phyloP scores from a whole-genome alignment of 2,329 filamentous ascomycete genomes.

The Trichophyton equinum region DNA sequence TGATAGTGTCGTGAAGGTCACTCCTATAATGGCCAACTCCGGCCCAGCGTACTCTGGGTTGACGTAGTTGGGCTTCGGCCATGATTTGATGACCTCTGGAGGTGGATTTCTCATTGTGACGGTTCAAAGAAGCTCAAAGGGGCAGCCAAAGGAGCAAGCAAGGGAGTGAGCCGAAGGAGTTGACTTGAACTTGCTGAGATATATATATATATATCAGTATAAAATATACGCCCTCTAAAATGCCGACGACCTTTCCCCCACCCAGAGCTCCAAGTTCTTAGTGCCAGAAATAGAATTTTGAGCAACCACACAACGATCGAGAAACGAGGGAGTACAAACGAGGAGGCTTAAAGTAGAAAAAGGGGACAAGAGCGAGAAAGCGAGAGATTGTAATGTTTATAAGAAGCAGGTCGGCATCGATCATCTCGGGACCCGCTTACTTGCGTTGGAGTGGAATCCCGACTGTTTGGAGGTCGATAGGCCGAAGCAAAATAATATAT shows the following conservation, averaged over 20 bases:
- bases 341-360: not conserved
- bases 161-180: not conserved
- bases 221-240: not conserved
- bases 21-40: slow-evolving; percentile 17
- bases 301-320: not conserved
- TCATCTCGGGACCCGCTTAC: not conserved
- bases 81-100: slow-evolving; percentile 13
- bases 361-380: not conserved
- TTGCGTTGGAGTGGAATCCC: not conserved
- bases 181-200: not conserved
- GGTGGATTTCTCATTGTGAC: slow-evolving; percentile 14
- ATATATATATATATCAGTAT: too few relatives aligned
- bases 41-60: slow-evolving; percentile 19
- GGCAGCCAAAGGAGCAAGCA: not conserved
- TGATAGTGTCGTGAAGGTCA: slow-evolving; percentile 17
- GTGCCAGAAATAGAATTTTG: not conserved
- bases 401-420: not conserved
- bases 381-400: not conserved
- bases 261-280: not conserved
- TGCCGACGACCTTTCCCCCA: not conserved
- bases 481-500: not conserved
- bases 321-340: not conserved
- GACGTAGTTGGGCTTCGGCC: slow-evolving; percentile 23
- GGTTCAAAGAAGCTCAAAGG: not conserved
- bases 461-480: not conserved